Evolutionary conservation across 306 rosid genomes (phyloP), one percentile per base, ranked within the genome.

Genomic region (Prunus salicina): DNA sequence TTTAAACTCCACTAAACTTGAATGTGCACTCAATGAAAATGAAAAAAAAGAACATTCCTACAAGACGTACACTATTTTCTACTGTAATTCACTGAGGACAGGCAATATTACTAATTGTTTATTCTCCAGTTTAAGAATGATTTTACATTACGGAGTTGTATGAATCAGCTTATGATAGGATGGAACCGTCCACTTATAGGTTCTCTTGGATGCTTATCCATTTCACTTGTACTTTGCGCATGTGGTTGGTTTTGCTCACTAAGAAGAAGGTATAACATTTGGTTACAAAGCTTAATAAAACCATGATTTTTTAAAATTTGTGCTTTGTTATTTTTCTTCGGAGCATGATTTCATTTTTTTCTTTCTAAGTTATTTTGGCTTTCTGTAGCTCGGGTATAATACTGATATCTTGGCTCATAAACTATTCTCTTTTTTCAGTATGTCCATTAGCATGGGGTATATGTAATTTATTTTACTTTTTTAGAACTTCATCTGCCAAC

Each of bases 401-500:
- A 19, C 61, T 45, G 49, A 64, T 75, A 32, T 75, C 25, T 49
- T 66, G 65, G 75, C 72, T 71, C 25, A 47, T 52, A 52, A 70
- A 13, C 25, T 47, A 8, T 24, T 70, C 12, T 18, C 67, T 5
- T 52, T 1, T 12, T 51, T 18, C 25, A 34, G 16, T n/a, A 15
- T 66, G 52, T 43, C 1, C 27, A 64, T 53, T 70, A 28, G 3
- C 46, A 18, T 27, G 60, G 62, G 47, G 18, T 30, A 53, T 71
- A n/a, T 69, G 20, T 69, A 9, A 49, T 49, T 28, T 10, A 5
- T 32, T 55, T 57, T 43, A 18, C 2, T 38, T 72, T 68, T 34
- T 76, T 57, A 67, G 78, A 76, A 58, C 73, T 64, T 71, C 38
- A 72, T 64, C 60, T 73, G 71, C 67, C 64, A 38, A 72, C 71